These are phyloP conservation scores for Yamadazyma laniorum DNA, from an alignment of 805 yeast genomes.

Conservation along the genomic window DNA sequence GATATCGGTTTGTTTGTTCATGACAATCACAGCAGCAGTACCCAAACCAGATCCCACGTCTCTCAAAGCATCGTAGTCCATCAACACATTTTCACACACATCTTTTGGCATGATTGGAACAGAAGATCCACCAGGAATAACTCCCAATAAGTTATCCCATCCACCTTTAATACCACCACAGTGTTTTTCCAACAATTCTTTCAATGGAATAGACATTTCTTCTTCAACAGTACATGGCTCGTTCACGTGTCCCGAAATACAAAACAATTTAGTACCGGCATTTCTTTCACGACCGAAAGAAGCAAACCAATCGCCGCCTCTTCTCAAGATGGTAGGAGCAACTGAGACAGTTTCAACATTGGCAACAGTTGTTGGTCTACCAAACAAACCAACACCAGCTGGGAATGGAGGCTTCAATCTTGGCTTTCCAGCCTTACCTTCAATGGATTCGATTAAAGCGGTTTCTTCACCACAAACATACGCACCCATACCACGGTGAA, in stretches of 20 bases:
- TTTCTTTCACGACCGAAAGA: constrained; percentile 83
- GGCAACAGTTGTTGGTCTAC: constrained; percentile 88
- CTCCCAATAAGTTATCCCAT: constrained; percentile 87
- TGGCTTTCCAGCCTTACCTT: constrained; percentile 93
- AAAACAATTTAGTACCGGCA: constrained; percentile 77
- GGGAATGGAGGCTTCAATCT: constrained; percentile 94
- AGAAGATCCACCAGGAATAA: constrained; percentile 88
- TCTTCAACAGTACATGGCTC: constrained; percentile 93
- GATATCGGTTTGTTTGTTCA: constrained; percentile 84
- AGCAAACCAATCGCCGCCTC: constrained; percentile 88
- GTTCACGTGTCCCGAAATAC: constrained; percentile 88
- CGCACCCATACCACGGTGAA: constrained; percentile 94
- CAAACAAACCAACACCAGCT: constrained; percentile 88
- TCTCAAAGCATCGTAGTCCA: constrained; percentile 86
- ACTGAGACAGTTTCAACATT: constrained; percentile 91
- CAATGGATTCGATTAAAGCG: constrained; percentile 81
- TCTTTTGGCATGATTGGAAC: constrained; percentile 77
- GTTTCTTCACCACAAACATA: constrained; percentile 93
- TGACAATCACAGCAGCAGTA: constrained; percentile 89
- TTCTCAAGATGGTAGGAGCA: constrained; percentile 83
- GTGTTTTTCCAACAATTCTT: constrained; percentile 79
- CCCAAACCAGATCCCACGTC: constrained; percentile 88
- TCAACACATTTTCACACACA: constrained; percentile 63
- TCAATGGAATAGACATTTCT: constrained; percentile 87
- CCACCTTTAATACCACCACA: constrained; percentile 92